Conservation (phyloP, 306 rosid genomes). For the Malus sylvestris region DNA sequence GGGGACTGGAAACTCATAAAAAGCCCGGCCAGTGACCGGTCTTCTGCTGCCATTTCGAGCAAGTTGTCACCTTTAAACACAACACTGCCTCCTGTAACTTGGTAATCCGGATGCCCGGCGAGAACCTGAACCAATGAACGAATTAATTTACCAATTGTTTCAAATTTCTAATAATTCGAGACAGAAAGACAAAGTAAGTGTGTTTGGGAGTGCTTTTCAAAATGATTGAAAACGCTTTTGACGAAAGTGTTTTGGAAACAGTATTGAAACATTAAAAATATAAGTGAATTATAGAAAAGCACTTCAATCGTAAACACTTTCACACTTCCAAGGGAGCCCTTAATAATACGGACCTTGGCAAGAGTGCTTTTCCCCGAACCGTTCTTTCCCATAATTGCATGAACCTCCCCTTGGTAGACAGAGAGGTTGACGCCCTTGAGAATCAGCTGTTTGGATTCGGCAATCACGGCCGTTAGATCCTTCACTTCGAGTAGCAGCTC, state of each 20-base stretch:
- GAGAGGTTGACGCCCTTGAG: conserved; percentile 77
- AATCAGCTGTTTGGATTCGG: conserved; percentile 53
- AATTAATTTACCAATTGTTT: not conserved
- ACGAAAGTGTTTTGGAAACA: no score
- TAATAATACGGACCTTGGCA: conserved; percentile 47
- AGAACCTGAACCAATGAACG: conserved; percentile 36
- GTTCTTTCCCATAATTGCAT: conserved; percentile 92
- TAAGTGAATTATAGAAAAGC: not conserved
- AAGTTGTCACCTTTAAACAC: conserved; percentile 70
- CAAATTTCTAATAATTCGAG: not conserved
- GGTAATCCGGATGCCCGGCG: conserved; percentile 93
- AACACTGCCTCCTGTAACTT: conserved; percentile 73
- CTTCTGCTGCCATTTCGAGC: conserved; percentile 84
- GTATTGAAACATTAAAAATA: no score
- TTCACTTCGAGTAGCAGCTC: conserved; percentile 63
- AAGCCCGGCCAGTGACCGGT: conserved; percentile 76
- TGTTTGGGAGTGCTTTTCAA: no score
- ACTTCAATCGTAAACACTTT: no score
- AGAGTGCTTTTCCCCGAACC: conserved; percentile 97
- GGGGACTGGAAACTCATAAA: conserved; percentile 98
- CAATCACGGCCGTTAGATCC: conserved; percentile 66
- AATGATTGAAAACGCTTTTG: no score
- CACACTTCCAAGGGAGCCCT: not conserved
- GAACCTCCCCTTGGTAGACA: conserved; percentile 79
- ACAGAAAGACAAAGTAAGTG: no score